These are phyloP conservation scores for Acacia concinna DNA, from an alignment of 331 rosid genomes.

Conservation along the genomic window DNA sequence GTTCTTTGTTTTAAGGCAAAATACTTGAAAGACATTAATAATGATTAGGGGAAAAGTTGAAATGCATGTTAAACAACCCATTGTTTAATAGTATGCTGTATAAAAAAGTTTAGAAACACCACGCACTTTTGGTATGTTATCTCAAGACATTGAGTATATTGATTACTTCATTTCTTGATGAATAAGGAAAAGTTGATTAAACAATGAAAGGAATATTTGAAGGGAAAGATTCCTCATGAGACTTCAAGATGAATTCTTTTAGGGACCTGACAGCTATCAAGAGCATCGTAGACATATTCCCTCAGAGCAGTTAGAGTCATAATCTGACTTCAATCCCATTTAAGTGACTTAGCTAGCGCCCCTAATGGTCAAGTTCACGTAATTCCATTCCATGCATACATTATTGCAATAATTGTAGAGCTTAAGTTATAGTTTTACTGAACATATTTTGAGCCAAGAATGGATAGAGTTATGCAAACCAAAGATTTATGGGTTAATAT, in stretches of 20 bases:
- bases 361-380: constrained; percentile 27
- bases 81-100: constrained; percentile 31
- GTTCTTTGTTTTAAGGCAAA: constrained; percentile 25
- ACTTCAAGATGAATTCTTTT: constrained; percentile 8
- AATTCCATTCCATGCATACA: constrained; percentile 1
- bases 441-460: background rate
- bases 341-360: constrained; percentile 5
- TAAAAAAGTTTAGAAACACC: background rate
- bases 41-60: constrained; percentile 60
- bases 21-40: constrained; percentile 51
- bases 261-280: background rate
- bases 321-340: constrained; percentile 21
- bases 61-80: constrained; percentile 41
- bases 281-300: constrained; percentile 16
- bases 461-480: background rate
- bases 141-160: background rate
- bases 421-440: background rate
- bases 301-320: constrained; percentile 8
- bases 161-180: constrained; percentile 10
- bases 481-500: background rate
- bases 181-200: background rate
- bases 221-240: constrained; percentile 16
- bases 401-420: background rate
- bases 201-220: background rate
- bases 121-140: constrained; percentile 29